Percentiles rank a stretch among this genome's conserved stretches.
Evolutionary conservation across 1,139 yeast species (phyloP).

Genomic region (Protomyces macrosporus): DNA sequence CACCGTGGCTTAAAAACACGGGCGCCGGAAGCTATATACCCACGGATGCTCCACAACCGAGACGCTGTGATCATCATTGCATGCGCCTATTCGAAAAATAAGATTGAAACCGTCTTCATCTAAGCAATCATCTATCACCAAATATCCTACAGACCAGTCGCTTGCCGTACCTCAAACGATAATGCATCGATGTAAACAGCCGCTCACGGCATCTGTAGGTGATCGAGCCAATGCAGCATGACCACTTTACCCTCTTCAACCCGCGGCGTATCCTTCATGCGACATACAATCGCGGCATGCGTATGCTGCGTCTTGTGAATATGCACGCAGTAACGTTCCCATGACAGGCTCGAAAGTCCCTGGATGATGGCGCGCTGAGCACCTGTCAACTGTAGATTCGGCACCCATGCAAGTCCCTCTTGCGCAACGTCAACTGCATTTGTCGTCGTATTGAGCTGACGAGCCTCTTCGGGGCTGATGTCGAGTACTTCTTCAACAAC

Average conservation of each 20-base stretch:
- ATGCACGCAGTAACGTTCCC: slow-evolving; percentile 38
- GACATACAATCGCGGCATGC: slow-evolving; percentile 34
- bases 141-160: too few species aligned
- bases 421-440: not conserved
- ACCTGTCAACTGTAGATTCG: slow-evolving; percentile 22
- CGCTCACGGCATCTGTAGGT: slow-evolving; percentile 1
- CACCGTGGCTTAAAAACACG: too few species aligned
- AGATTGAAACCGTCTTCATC: too few species aligned
- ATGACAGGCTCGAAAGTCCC: slow-evolving; percentile 34
- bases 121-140: too few species aligned
- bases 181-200: too few species aligned
- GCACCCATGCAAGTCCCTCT: not conserved
- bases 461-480: not conserved
- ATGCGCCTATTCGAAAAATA: too few species aligned
- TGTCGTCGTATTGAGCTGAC: not conserved
- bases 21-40: too few species aligned
- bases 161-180: too few species aligned
- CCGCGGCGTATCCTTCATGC: slow-evolving; percentile 22
- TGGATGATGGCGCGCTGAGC: slow-evolving; percentile 27
- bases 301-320: slow-evolving; percentile 33
- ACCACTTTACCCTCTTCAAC: slow-evolving; percentile 29
- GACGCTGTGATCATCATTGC: too few species aligned
- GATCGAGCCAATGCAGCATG: slow-evolving; percentile 19
- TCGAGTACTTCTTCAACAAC: slow-evolving; percentile 10
- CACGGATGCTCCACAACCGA: too few species aligned